Conservation (phyloP, 257 asterid genomes). For the Agastache rugosa region DNA sequence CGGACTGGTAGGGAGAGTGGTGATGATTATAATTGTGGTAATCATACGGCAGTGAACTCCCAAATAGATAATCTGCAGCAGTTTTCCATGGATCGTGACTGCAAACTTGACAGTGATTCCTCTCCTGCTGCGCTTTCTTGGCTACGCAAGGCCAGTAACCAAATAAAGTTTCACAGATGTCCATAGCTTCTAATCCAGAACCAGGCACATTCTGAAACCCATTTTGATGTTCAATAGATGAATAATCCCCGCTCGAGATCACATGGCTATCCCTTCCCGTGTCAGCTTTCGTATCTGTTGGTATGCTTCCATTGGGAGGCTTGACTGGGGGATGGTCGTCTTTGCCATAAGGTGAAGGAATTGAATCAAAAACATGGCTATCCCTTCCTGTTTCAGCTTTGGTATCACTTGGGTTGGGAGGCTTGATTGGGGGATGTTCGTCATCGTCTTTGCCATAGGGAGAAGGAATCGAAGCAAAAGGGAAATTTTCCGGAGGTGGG, state of each 20-base stretch:
- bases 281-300: conserved; percentile 10
- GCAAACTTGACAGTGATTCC: conserved; percentile 28
- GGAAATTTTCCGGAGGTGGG: conserved; percentile 35
- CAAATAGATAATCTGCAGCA: conserved; percentile 82
- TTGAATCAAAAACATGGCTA: conserved; percentile 33
- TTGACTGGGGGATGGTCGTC: conserved; percentile 31
- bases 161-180: conserved; percentile 74
- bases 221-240: conserved; percentile 22
- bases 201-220: conserved; percentile 56
- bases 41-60: conserved; percentile 47
- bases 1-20: conserved; percentile 6
- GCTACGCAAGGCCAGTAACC: conserved; percentile 93
- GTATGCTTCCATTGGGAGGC: conserved; percentile 27
- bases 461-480: conserved; percentile 49
- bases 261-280: background rate
- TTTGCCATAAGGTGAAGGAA: conserved; percentile 54
- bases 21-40: conserved; percentile 33
- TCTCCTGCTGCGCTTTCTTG: conserved; percentile 46
- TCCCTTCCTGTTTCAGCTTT: conserved; percentile 15
- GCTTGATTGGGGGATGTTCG: conserved; percentile 21
- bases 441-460: conserved; percentile 49
- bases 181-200: conserved; percentile 81
- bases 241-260: conserved; percentile 24
- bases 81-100: conserved; percentile 65
- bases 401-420: conserved; percentile 32